Conservation (phyloP, 768 basidiomycete species). For the Lyophyllum semitale region DNA sequence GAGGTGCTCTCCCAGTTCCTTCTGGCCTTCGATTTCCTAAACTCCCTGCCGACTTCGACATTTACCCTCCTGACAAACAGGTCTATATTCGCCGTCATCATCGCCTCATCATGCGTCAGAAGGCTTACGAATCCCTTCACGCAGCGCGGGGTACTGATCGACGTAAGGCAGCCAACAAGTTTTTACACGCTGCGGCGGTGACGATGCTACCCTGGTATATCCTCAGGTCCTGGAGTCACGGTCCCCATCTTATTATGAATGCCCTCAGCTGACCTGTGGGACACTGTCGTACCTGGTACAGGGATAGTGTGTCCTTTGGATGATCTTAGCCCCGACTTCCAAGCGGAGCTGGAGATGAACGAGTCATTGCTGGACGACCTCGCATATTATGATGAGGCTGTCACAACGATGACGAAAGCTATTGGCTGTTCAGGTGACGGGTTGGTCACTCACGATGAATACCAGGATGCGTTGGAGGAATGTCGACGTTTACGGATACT, state of each 20-base stretch:
- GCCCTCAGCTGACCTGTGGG: neutral
- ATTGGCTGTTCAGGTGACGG: neutral
- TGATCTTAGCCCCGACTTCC: neutral
- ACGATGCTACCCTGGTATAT: slow-evolving; percentile 5
- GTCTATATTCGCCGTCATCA: neutral
- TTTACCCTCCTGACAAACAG: slow-evolving; percentile 6
- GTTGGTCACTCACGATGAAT: neutral
- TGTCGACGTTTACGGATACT: neutral
- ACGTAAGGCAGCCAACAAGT: neutral
- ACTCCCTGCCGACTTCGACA: slow-evolving; percentile 6
- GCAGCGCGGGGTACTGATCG: neutral
- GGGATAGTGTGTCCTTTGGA: slow-evolving; percentile 1
- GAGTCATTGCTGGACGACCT: neutral
- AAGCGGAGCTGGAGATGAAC: neutral
- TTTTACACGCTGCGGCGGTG: neutral
- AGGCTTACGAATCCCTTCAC: neutral
- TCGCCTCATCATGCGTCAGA: slow-evolving; percentile 6
- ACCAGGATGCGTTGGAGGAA: neutral
- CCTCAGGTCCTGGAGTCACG: slow-evolving; percentile 1
- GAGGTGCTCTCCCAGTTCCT: neutral
- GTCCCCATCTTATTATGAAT: slow-evolving; percentile 1
- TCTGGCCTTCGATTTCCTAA: no score
- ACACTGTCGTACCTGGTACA: neutral
- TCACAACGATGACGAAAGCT: no score
- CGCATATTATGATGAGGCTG: no score